A percentile compares a stretch with the other conserved stretches of the same genome.
phyloP scores from a whole-genome alignment of 2,329 filamentous ascomycete genomes.

The Aureobasidium sp. region DNA sequence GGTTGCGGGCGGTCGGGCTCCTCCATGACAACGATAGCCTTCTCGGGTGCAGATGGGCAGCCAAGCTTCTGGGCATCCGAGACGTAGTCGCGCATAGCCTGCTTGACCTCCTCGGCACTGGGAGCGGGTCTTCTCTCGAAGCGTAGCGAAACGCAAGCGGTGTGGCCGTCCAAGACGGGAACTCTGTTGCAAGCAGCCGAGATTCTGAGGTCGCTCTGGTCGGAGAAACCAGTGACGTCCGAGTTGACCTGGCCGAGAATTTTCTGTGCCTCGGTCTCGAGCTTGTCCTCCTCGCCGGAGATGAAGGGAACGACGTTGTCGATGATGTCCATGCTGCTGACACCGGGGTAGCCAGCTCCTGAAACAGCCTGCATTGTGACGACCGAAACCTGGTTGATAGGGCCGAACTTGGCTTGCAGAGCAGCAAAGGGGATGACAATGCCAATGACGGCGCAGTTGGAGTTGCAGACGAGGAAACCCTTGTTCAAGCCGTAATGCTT shows the following conservation, averaged over 20 bases:
- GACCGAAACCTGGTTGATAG: conserved; percentile 66
- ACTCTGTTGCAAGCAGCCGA: conserved; percentile 89
- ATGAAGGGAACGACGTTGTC: conserved; percentile 97
- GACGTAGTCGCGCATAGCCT: conserved; percentile 70
- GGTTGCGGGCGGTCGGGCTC: conserved; percentile 87
- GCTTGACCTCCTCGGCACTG: conserved; percentile 64
- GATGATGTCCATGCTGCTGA: conserved; percentile 88
- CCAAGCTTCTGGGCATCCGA: conserved; percentile 75
- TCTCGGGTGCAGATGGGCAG: conserved; percentile 75
- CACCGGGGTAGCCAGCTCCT: conserved; percentile 82
- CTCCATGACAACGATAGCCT: conserved; percentile 81
- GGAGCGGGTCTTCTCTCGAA: conserved; percentile 72
- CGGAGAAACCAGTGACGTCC: conserved; percentile 63
- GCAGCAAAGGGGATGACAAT: conserved; percentile 92
- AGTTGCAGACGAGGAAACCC: conserved; percentile 95
- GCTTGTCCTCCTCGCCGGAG: conserved; percentile 87
- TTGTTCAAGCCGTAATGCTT: conserved; percentile 62
- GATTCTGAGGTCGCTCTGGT: conserved; percentile 66
- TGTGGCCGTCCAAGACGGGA: conserved; percentile 90
- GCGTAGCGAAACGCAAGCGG: conserved; percentile 79
- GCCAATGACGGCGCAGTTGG: conserved; percentile 95
- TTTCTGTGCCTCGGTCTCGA: conserved; percentile 90
- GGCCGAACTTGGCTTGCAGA: conserved; percentile 76
- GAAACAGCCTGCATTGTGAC: conserved; percentile 94
- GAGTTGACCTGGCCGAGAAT: conserved; percentile 72